A percentile compares a stretch with the other conserved stretches of the same genome.
These are phyloP conservation scores for Neurospora sp. DNA, from an alignment of 2,329 filamentous ascomycete species.

Conservation along the genomic window DNA sequence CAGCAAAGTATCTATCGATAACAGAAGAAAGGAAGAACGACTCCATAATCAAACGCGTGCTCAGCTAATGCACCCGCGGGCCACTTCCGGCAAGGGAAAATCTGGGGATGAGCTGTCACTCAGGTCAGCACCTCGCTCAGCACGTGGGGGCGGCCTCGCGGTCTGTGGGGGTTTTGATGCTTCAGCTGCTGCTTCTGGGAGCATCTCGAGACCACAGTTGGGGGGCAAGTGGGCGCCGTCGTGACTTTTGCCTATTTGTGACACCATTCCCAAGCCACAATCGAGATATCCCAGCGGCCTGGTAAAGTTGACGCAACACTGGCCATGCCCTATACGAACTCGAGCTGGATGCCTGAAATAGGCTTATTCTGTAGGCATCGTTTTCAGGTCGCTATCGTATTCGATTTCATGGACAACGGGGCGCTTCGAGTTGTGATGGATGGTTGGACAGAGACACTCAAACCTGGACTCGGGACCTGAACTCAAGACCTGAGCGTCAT, in stretches of 20 bases:
- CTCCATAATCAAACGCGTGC: not conserved
- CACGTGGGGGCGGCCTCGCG: not conserved
- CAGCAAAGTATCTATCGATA: not conserved
- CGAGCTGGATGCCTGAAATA: not conserved
- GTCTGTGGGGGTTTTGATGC: not conserved
- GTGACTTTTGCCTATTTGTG: not conserved
- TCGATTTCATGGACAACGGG: not conserved
- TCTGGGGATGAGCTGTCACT: not conserved
- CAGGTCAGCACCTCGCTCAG: not conserved
- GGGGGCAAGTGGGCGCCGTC: not conserved
- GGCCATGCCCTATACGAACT: not conserved
- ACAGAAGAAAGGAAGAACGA: not conserved
- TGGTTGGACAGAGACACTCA: not conserved
- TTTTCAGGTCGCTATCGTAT: not conserved
- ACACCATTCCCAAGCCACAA: not conserved
- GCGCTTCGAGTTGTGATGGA: not conserved
- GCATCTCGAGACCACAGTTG: not conserved
- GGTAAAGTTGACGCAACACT: not conserved
- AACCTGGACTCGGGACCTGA: not conserved
- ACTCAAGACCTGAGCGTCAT: not conserved
- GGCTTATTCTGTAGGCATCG: not conserved
- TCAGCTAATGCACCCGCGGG: not conserved
- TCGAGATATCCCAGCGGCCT: not conserved
- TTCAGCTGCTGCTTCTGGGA: not conserved
- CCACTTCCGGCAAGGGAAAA: not conserved